Evolutionary conservation across 805 yeast genomes (phyloP).

Genomic region (Babjeviella inositovora): DNA sequence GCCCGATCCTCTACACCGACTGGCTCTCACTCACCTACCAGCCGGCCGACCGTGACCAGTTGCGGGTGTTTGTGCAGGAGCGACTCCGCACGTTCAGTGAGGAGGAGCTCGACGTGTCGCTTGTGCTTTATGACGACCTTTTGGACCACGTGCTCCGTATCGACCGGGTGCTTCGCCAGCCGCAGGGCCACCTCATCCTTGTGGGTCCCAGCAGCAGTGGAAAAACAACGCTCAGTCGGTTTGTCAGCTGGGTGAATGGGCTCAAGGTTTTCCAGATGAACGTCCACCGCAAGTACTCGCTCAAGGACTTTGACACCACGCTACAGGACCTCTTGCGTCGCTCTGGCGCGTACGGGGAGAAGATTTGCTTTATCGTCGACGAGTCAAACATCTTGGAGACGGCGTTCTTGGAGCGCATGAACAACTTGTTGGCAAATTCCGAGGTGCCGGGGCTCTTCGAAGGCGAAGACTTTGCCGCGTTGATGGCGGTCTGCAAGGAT

Average conservation of each 20-base stretch:
- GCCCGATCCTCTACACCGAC: conserved; percentile 51
- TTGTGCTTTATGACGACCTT: conserved; percentile 54
- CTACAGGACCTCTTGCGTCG: conserved; percentile 34
- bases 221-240: conserved; percentile 55
- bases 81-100: conserved; percentile 60
- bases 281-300: conserved; percentile 34
- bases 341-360: conserved; percentile 39
- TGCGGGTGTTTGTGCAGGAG: conserved; percentile 40
- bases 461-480: conserved; percentile 42
- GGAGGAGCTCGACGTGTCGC: conserved; percentile 48
- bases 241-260: conserved; percentile 90
- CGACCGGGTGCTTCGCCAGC: conserved; percentile 69
- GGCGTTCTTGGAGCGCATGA: conserved; percentile 80
- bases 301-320: conserved; percentile 52
- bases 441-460: conserved; percentile 84
- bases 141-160: conserved; percentile 64
- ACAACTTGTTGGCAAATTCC: conserved; percentile 82
- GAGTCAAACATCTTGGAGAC: conserved; percentile 68
- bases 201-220: conserved; percentile 80
- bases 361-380: conserved; percentile 58
- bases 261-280: conserved; percentile 38
- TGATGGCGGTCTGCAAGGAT: conserved; percentile 39
- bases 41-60: conserved; percentile 29
- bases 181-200: conserved; percentile 80
- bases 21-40: conserved; percentile 59